Percentiles rank a stretch among this genome's conserved stretches.
phyloP scores from a whole-genome alignment of 2,329 filamentous ascomycete genomes.

The Aspergillus thermomutatus region DNA sequence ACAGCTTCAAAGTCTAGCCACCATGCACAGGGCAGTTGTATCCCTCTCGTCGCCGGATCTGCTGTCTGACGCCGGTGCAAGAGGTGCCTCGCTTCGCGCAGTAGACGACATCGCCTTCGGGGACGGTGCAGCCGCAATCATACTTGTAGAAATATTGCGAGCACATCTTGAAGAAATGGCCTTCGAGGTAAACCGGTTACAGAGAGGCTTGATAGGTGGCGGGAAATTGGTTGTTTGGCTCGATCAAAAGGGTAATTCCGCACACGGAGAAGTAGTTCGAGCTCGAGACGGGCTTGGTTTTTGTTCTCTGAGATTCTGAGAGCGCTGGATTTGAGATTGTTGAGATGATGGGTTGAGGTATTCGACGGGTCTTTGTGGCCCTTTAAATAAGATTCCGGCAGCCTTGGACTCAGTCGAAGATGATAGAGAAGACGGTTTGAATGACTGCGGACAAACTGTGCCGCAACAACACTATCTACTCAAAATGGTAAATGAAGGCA shows the following conservation, averaged over 20 bases:
- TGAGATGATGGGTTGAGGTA: conserved; percentile 12
- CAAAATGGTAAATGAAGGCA: conserved; percentile 9
- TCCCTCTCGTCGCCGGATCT: conserved; percentile 29
- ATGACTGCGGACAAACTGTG: conserved; percentile 19
- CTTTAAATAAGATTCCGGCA: conserved; percentile 20
- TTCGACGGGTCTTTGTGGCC: conserved; percentile 14
- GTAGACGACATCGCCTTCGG: conserved; percentile 32
- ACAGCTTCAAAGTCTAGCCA: conserved; percentile 8
- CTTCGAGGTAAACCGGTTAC: not conserved
- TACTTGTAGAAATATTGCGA: conserved; percentile 36
- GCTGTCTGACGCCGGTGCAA: conserved; percentile 31
- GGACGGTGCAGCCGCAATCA: conserved; percentile 35
- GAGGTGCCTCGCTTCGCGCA: conserved; percentile 33
- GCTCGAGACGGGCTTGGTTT: not conserved
- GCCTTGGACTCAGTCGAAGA: conserved; percentile 12
- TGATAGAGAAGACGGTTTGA: conserved; percentile 9
- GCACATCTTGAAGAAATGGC: conserved; percentile 28
- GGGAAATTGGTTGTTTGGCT: not conserved
- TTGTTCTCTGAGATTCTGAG: not conserved
- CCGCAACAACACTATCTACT: conserved; percentile 19
- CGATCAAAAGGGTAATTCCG: not conserved
- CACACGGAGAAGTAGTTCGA: not conserved
- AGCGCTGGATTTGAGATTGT: not conserved
- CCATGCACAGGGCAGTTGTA: conserved; percentile 34
- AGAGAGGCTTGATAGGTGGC: not conserved